A percentile compares a stretch with the other conserved stretches of the same genome.
Conservation (phyloP, 2,329 filamentous ascomycete species). For the Aureobasidium uvarum region DNA sequence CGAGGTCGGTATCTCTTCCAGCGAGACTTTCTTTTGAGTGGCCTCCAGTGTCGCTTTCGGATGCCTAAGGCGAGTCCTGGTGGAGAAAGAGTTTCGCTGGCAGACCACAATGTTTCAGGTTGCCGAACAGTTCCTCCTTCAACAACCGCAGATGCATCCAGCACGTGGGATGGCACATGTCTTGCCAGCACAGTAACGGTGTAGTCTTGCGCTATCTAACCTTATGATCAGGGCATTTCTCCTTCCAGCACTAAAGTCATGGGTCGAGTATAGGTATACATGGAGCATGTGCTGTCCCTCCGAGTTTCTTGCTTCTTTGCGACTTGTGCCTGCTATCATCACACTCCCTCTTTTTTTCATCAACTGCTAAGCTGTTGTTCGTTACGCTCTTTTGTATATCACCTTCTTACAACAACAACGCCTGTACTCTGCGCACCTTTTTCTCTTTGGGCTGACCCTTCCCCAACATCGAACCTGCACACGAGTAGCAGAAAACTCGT, state of each 20-base stretch:
- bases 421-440: background rate
- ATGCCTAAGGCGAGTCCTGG: background rate
- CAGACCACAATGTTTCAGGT: background rate
- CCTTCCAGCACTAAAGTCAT: slow-evolving; percentile 1
- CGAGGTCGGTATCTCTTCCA: background rate
- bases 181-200: background rate
- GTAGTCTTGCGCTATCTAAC: slow-evolving; percentile 5
- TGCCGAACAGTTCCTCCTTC: background rate
- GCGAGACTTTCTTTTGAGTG: background rate
- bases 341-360: background rate
- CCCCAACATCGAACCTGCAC: background rate
- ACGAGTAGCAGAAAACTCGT: background rate
- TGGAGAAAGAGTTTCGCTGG: slow-evolving; percentile 1
- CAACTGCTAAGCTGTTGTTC: background rate
- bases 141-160: background rate
- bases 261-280: background rate
- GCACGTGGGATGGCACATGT: slow-evolving; percentile 20
- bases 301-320: background rate
- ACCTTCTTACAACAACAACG: background rate
- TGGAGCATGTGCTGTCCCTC: background rate
- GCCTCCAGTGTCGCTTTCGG: background rate
- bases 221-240: background rate
- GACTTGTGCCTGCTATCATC: background rate
- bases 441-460: too few relatives aligned
- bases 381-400: background rate